Evolutionary conservation across 2,329 filamentous ascomycete species (phyloP).

Genomic region (Acephala macrosclerotiorum): DNA sequence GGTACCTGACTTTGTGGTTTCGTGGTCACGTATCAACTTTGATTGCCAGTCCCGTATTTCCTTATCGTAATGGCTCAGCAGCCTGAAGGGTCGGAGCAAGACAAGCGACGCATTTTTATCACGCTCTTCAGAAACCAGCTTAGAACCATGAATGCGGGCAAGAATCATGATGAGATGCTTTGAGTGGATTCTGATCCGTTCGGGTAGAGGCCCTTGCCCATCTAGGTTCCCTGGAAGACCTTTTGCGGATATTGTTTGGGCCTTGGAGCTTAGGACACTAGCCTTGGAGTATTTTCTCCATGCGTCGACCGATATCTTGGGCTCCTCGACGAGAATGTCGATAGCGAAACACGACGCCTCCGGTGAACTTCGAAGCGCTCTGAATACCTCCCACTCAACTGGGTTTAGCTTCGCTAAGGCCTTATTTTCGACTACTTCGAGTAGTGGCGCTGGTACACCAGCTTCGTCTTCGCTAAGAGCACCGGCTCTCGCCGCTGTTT

Average conservation of each 20-base stretch:
- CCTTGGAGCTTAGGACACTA: neutral
- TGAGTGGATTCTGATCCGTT: conserved; percentile 31
- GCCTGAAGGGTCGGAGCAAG: neutral
- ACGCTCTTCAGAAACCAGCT: neutral
- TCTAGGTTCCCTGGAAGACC: too few species aligned
- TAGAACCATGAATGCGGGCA: conserved; percentile 3
- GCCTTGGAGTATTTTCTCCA: neutral
- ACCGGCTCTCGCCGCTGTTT: too few species aligned
- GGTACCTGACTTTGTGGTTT: neutral
- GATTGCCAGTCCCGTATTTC: neutral
- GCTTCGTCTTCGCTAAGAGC: too few species aligned
- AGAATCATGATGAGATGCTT: conserved; percentile 14
- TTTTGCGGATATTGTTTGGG: neutral
- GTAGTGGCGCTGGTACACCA: too few species aligned
- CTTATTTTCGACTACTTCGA: too few species aligned
- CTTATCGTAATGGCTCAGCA: neutral
- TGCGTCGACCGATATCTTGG: neutral
- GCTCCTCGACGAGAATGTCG: neutral
- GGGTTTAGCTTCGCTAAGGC: neutral
- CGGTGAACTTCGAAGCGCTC: neutral
- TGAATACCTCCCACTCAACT: neutral
- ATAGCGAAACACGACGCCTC: neutral
- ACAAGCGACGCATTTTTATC: neutral
- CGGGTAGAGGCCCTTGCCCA: conserved; percentile 21
- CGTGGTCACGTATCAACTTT: neutral